Base-by-base conservation (phyloP, 805 yeast species). In the Hanseniaspora meyeri region DNA sequence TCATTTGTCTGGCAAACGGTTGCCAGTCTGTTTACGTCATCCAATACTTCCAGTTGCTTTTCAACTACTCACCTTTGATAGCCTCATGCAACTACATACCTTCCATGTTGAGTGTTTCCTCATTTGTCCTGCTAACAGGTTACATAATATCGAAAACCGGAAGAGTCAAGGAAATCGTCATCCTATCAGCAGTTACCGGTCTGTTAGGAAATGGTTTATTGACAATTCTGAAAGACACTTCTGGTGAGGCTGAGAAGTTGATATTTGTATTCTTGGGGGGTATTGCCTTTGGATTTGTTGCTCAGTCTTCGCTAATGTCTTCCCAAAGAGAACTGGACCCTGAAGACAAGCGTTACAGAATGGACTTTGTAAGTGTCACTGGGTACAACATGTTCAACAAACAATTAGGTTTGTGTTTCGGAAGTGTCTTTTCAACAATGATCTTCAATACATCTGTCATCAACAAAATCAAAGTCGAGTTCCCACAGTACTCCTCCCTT, bases 191-290 rank as follows among this genome's bases (percentile, higher is more conserved):
- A 10, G 38, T 60, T 3, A 19, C 62, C 11, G 72, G 72, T 4
- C 40, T 66, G 16, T 58, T 71, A 29, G 75, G 76, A 2, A 62
- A 66, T 32, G 77, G 75, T 7, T 45, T 67, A 16, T 24, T 71
- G 17, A 61, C 68, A 3, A 56, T 72, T 24, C 61, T 72, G 45
- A 62, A 65, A 4, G 70, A 64, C 39, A 60, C 68, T 32, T 67
- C 76, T 0, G 55, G 63, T 2, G 55, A 58, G 4, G 58, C 68
- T 0, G 43, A 63, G 42, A 65, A 65, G 45, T 69, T 72, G 40
- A 76, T 76, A 11, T 61, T 64, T 32, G 58, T 72, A 47, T 70
- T 73, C 43, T 62, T 72, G 16, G 67, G 70, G 4, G 76, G 76
- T 56, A 54, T 70, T 7, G 68, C 68, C 1, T 62, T 71, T 43